Conservation (phyloP, 495 filamentous ascomycete genomes). For the Aspergillus affinis region DNA sequence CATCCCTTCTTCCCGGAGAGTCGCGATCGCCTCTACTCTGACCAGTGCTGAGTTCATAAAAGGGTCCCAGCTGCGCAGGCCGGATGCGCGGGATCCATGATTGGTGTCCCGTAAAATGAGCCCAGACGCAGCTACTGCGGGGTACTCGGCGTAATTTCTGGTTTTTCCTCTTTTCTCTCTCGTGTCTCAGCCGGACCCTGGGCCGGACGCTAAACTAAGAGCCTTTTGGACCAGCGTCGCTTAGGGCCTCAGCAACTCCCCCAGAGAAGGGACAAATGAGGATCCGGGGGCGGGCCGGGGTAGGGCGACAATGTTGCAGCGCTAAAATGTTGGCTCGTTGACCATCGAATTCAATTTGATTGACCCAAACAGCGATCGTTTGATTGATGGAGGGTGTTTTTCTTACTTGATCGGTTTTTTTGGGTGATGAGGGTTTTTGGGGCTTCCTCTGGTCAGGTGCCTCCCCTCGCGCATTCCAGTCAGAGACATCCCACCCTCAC, state of each 20-base stretch:
- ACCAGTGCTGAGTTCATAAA: background rate
- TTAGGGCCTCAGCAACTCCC: conserved; percentile 2
- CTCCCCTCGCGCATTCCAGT: background rate
- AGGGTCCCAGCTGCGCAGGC: background rate
- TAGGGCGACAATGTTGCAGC: conserved; percentile 9
- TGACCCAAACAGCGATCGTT: background rate
- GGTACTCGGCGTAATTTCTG: conserved; percentile 4
- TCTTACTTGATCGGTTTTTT: background rate
- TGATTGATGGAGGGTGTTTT: conserved; percentile 1
- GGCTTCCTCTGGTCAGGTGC: background rate
- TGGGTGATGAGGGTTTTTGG: background rate
- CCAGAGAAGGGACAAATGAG: conserved; percentile 22
- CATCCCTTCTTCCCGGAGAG: background rate
- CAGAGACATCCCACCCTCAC: background rate
- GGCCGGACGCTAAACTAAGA: conserved; percentile 1
- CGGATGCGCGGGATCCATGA: background rate
- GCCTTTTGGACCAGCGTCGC: conserved; percentile 1
- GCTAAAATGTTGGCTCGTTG: conserved; percentile 2
- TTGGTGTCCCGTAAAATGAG: background rate
- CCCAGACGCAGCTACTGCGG: conserved; percentile 1
- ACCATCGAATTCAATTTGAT: conserved; percentile 14
- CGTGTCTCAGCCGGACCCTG: conserved; percentile 9
- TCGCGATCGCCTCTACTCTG: background rate
- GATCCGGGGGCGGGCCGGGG: conserved; percentile 27
- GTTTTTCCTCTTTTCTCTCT: background rate